Base-by-base conservation (phyloP, 176 grass and related monocot genomes). In the Triticum urartu region DNA sequence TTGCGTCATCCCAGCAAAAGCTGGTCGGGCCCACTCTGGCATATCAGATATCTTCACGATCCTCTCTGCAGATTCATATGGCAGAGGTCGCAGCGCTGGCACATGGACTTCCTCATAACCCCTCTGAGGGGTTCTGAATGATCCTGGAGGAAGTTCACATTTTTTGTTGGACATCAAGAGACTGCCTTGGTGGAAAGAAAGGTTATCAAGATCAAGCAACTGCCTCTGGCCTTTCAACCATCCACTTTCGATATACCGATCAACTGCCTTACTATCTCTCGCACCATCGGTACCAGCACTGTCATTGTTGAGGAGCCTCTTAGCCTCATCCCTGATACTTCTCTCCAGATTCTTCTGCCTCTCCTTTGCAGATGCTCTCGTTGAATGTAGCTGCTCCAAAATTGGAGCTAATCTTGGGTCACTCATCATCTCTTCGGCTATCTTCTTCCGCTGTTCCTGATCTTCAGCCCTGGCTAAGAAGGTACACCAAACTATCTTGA, bases 401-500 rank as follows among this genome's bases (percentile, higher is more conserved):
- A 99, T 92, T 33, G 86, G 80, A 83, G 86, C 77, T 40, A 89
- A 83, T 42, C 71, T 88, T 54, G 92, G 85, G 25, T 91, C 86
- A 68, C 62, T 81, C 33, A 58, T 69, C 93, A 99, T 99, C 83
- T 96, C 92, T 84, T 99, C 92, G 63, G 94, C 97, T 78, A 99
- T 94, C 64, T 82, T 83, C 85, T 91, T 94, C 32, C 94, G 70
- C 36, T 94, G 88, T 18, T 99, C 94, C 86, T 96, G 87, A 54
- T 96, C 92, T 60, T 91, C 94, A 42, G 92, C 97, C 76, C 97
- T 90, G 18, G 97, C 94, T 30, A 95, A 89, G 25, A 87, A 87
- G 65, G 97, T 99, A 48, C 97, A 99, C 97, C 97, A 99, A 20
- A 99, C 92, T 40, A 99, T 90, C 88, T 94, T 93, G 77, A 96